Evolutionary conservation across 805 yeast genomes (phyloP), one percentile per base, ranked within the genome.

Genomic region (Monosporozyma servazzii): DNA sequence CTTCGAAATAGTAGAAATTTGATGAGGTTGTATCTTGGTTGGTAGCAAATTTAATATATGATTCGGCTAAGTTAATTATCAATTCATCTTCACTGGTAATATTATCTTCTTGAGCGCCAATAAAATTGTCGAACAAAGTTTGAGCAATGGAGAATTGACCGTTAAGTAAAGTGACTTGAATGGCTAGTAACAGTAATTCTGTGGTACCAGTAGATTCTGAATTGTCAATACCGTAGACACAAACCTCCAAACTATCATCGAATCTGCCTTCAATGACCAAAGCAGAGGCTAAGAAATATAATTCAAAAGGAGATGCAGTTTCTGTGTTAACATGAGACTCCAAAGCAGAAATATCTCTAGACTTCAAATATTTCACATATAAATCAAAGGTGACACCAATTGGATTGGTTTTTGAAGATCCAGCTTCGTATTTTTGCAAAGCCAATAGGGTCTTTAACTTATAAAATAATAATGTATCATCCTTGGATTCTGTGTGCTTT

Each of bases 61-160:
- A 81, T 65, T 88, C 95, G 30, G 88, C 79, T 31, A 88, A 75
- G 59, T 88, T 90, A 66, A 79, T 80, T 46, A 87, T 78, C 36
- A 90, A 77, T 57, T 81, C 84, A 69, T 89, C 96, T 58, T 83
- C 71, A 51, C 65, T 64, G 8, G 66, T 49, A 23, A 61, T 75
- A 11, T 48, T 37, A 36, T 82, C 77, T 63, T 78, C 78, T 29
- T 67, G 59, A 47, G 77, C 72, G 39, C 78, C 76, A 36, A 58
- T 63, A 54, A 62, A 62, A 29, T 81, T 69, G 44, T 75, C 77
- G 52, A 71, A 68, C 52, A 69, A 64, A 2, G 82, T 82, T n/a
- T 69, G 65, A 5, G 73, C 76, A 3, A 72, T 55, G 50, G 74
- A 71, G 51, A 73, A 68, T 47, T 73, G 72, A 20, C 70, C 63